Evolutionary conservation across 1,139 yeast species (phyloP), one percentile per base, ranked within the genome.

Genomic region (Sugiyamaella grinbergsii): DNA sequence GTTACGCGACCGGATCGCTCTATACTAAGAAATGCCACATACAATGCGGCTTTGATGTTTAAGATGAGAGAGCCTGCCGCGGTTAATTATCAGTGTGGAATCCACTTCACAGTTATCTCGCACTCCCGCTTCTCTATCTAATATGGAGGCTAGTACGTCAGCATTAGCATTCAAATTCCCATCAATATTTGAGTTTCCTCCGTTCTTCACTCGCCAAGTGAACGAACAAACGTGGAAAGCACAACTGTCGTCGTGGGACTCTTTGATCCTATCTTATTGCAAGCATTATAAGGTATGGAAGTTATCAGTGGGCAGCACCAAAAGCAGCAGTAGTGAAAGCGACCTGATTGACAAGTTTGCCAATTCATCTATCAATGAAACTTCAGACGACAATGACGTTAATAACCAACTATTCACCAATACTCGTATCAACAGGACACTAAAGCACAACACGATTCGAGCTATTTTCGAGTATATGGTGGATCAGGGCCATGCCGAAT

Each of bases 181-280:
- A 5, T 74, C 82, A 46, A 86, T 91, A 37, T 88, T 89, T 68
- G 74, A 83, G 38, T 93, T 89, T 68, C 97, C 97, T 5, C 98
- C 98, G 0, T 80, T 93, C 60, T 93, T 84, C 70, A 93, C 98
- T 4, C 76, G 81, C 54, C 98, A 93, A 68, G 90, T 94, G 32
- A 93, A 93, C 62, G 78, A 82, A 41, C 82, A 88, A 16, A 84
- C 95, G 2, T 79, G 86, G 71, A 76, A 78, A 33, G 83, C 89
- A 19, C 98, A 93, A 62, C 66, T 78, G 22, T 67, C 70, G 16
- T 77, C 79, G 49, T 85, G 93, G 93, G 69, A 69, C 10, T 70
- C 76, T 54, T 74, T 76, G 64, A 76, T 77, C 44, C 66, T 85
- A 22, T 73, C 75, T 4, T 87, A 80, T 61, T 85, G 95, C 63